Evolutionary conservation across 768 basidiomycete genomes (phyloP), one percentile per base, ranked within the genome.

Genomic region (Pholiota conissans): DNA sequence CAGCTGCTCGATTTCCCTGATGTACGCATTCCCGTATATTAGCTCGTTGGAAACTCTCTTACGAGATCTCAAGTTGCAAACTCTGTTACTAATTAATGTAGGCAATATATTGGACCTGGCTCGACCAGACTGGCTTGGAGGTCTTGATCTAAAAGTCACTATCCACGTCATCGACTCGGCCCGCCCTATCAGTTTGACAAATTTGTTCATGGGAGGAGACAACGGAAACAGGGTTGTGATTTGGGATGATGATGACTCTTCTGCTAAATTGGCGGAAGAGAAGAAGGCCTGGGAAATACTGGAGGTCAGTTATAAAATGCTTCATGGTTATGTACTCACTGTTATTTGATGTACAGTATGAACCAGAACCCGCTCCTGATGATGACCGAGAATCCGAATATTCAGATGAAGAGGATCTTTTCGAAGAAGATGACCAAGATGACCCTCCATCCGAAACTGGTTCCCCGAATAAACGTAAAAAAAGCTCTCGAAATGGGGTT

Each of bases 81-180:
- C 94, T 3, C 81, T 99, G 49, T 85, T 99, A 49, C 81, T 99
- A 42, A 73, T 99, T 49, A 96, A 96, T 63, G 91, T 99, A 77
- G 97, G 97, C 37, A 86, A 89, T 1, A 84, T 95, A 46, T 81
- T 92, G 30, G 94, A 97, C 60, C 80, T 99, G 4, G 82, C 91
- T 8, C 82, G 87, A 4, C 67, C 78, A 2, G 80, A 81, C 42
- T 89, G 89, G 88, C 90, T 94, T 67, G 92, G 91, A 49, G 84
- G 84, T 35, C 89, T 91, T 65, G 71, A 76, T 48, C 63, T 76
- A 3, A 75, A 78, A 22, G 77, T 93, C 53, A 85, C 81, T 2
- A 82, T 98, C 39, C 97, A 99, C 75, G 87, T 98, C 65, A 91
- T 99, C 74, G 97, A 99, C 73, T 93, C 96, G 3, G 84, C 87